Base-by-base conservation (phyloP, 805 yeast genomes). In the Yarrowia sp. region DNA sequence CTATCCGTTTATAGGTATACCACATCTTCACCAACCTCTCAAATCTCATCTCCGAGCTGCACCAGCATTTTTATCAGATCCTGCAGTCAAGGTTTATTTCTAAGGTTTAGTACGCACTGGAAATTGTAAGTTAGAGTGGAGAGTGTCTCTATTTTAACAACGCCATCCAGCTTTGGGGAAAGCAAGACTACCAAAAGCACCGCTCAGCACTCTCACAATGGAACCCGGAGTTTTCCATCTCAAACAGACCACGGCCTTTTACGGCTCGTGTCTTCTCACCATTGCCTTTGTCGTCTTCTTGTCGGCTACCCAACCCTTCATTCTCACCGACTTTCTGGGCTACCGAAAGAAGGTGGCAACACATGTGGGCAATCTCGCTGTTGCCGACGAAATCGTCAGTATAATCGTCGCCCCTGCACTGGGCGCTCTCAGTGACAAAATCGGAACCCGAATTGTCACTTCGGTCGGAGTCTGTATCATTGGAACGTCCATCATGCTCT, bases 401-500 rank as follows among this genome's bases (percentile, higher is more conserved):
- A 81, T 87, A 60, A 53, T 79, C 0, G 69, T 80, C 15, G 81
- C 88, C 11, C 92, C 92, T 0, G 73, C 86, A 22, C 75, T 86
- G 67, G 93, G 92, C 3, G 82, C 87, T 0, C 70, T 85, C 32
- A 80, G 84, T 68, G 92, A 88, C 70, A 80, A 81, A 68, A 74
- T 86, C 58, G 91, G 91, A 4, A 78, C 90, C 1, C 80, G 86
- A 65, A 74, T 83, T 28, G 79, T 86, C 13, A 81, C 81, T 48
- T 73, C 79, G 11, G 66, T 71, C 4, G 86, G 90, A 11, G 80
- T 86, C 48, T 43, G 78, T n/a, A 68, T 81, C 11, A 71, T 83
- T 38, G 85, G 85, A 8, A 15, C 78, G 3, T 76, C 85, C 36
- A 72, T 87, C 18, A 67, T 79, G 43, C 76, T 85, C 0, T 86